Evolutionary conservation across 495 filamentous ascomycete species (phyloP).

Genomic region (Xylaria castorea): DNA sequence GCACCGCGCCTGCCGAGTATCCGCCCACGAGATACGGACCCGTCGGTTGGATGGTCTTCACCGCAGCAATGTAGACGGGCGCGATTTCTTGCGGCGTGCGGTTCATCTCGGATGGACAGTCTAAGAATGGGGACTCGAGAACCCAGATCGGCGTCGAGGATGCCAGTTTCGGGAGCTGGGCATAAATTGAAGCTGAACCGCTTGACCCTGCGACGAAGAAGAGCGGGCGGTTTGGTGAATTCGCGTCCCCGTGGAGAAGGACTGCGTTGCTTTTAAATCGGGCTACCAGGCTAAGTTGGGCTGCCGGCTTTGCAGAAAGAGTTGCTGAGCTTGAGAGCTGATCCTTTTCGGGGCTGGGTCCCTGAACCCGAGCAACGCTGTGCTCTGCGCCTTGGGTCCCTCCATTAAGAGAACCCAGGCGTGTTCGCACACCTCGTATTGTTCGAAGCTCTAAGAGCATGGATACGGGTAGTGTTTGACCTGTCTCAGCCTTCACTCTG

Average conservation of each 20-base stretch:
- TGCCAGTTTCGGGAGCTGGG: conserved; percentile 42
- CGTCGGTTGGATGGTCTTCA: conserved; percentile 53
- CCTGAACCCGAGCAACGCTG: not conserved
- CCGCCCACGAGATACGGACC: conserved; percentile 66
- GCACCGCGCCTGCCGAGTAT: conserved; percentile 78
- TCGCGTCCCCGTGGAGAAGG: conserved; percentile 62
- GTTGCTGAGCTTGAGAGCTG: not conserved
- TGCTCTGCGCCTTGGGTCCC: not conserved
- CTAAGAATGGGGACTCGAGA: conserved; percentile 58
- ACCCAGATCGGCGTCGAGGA: conserved; percentile 50
- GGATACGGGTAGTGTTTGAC: conserved; percentile 35
- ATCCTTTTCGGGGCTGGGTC: not conserved
- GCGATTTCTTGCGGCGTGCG: conserved; percentile 44
- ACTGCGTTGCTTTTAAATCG: conserved; percentile 34
- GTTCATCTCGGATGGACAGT: conserved; percentile 48
- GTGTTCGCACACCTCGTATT: conserved; percentile 28
- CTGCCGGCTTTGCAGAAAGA: not conserved
- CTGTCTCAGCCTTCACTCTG: conserved; percentile 51
- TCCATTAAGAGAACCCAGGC: not conserved
- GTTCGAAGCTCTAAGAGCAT: conserved; percentile 35
- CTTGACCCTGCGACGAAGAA: conserved; percentile 69
- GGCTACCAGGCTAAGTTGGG: conserved; percentile 2
- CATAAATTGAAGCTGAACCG: conserved; percentile 61
- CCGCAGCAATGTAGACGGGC: conserved; percentile 50
- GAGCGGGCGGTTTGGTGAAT: conserved; percentile 54